These are phyloP conservation scores for Sutorius eximius DNA, from an alignment of 1,284 basidiomycete genomes.

Conservation along the genomic window DNA sequence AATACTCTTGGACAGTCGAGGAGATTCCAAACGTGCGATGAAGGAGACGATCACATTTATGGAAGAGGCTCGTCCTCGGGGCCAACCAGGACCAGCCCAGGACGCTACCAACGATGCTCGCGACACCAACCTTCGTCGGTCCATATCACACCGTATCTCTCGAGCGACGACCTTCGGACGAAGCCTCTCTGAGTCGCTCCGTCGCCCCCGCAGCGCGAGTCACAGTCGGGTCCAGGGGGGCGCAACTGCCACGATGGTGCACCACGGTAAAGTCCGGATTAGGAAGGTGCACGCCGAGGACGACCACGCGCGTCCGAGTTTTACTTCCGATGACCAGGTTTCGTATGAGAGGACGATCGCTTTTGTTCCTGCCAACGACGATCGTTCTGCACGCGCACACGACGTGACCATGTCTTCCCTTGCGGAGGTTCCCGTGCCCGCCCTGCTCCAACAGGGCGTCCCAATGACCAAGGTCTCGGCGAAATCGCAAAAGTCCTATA, in stretches of 20 bases:
- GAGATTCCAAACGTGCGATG: slow-evolving; percentile 1
- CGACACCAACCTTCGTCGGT: slow-evolving; percentile 6
- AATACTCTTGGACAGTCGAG: slow-evolving; percentile 12
- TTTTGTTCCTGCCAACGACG: background rate
- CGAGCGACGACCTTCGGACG: slow-evolving; percentile 27
- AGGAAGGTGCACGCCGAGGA: slow-evolving; percentile 16
- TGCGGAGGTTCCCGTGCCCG: slow-evolving; percentile 48
- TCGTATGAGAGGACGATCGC: background rate
- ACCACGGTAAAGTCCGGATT: slow-evolving; percentile 13
- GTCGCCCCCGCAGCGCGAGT: slow-evolving; percentile 6
- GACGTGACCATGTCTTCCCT: slow-evolving; percentile 22
- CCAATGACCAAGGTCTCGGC: slow-evolving; percentile 88
- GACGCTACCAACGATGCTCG: background rate
- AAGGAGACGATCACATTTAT: background rate
- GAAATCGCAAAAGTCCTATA: slow-evolving; percentile 75
- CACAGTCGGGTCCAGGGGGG: background rate
- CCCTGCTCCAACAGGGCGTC: slow-evolving; percentile 57
- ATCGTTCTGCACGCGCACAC: background rate
- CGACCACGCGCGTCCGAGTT: background rate
- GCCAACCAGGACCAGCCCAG: background rate
- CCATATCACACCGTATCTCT: slow-evolving; percentile 26
- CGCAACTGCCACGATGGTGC: too few relatives aligned
- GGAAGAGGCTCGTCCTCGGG: background rate
- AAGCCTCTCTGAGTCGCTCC: slow-evolving; percentile 17
- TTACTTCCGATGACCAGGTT: slow-evolving; percentile 1